These are phyloP conservation scores for Globisporangium apiculatum DNA, from an alignment of 352 stramenopile species.

Conservation along the genomic window DNA sequence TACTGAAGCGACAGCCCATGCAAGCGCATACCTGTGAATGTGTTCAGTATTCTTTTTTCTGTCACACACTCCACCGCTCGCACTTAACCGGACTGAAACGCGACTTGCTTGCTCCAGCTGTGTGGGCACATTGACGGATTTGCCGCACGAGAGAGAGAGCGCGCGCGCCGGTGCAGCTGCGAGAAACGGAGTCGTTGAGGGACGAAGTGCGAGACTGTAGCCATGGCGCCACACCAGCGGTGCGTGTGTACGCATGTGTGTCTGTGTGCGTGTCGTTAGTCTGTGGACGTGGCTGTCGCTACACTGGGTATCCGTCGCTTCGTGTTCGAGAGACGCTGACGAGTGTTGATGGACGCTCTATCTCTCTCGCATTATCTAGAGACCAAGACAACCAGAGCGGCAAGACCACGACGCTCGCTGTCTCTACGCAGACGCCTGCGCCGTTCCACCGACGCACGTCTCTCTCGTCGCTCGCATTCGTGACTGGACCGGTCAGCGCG, in stretches of 20 bases:
- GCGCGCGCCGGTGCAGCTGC: neutral
- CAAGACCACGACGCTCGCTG: neutral
- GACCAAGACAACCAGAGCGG: constrained; percentile 11
- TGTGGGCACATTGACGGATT: constrained; percentile 16
- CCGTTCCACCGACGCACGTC: constrained; percentile 7
- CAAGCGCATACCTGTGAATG: neutral
- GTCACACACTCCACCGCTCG: neutral
- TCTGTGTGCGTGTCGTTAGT: too few relatives aligned
- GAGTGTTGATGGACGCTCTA: neutral
- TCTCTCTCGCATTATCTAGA: neutral
- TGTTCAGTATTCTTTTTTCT: constrained; percentile 12
- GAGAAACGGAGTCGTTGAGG: neutral
- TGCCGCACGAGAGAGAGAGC: constrained; percentile 9
- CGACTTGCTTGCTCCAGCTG: too few relatives aligned
- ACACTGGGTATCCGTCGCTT: too few relatives aligned
- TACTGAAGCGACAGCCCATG: neutral
- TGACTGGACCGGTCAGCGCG: neutral
- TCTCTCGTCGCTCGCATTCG: neutral
- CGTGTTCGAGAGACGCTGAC: neutral
- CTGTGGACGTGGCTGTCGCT: too few relatives aligned
- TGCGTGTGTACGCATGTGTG: constrained; percentile 7
- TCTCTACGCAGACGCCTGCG: neutral
- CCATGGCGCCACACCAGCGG: constrained; percentile 41
- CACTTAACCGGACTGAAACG: neutral
- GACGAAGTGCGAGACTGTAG: neutral